A percentile compares a stretch with the other conserved stretches of the same genome.
Conservation (phyloP, 441 rosid species). For the Biscutella auriculata region DNA sequence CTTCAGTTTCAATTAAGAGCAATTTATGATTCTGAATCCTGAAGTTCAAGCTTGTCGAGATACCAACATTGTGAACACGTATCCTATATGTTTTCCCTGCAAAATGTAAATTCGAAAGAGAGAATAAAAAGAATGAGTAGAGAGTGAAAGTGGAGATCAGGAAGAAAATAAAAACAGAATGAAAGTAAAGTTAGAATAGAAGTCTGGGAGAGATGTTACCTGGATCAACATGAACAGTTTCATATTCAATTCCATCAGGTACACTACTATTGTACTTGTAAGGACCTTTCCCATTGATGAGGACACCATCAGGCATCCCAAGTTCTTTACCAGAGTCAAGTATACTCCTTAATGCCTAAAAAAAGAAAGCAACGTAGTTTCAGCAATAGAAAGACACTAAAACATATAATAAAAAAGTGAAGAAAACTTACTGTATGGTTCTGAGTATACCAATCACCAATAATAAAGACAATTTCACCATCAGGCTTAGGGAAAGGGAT, state of each 20-base stretch:
- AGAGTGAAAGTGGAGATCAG: neutral
- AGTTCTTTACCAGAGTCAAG: constrained; percentile 84
- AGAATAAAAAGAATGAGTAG: neutral
- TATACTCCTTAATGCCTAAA: constrained; percentile 48
- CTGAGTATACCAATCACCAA: constrained; percentile 88
- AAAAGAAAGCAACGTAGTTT: neutral
- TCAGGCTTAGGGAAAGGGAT: constrained; percentile 70
- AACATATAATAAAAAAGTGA: neutral
- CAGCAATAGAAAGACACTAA: neutral
- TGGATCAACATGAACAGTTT: constrained; percentile 61
- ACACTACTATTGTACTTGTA: constrained; percentile 60
- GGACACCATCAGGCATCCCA: constrained; percentile 90
- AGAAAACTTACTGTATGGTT: constrained; percentile 61
- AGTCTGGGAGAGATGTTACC: constrained; percentile 26
- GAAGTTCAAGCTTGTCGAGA: constrained; percentile 74
- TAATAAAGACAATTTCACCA: constrained; percentile 53
- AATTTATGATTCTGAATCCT: constrained; percentile 87
- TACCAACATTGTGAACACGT: constrained; percentile 81
- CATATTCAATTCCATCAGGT: constrained; percentile 64
- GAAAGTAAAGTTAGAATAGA: neutral
- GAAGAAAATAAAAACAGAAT: neutral
- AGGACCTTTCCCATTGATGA: constrained; percentile 91
- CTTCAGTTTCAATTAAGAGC: constrained; percentile 78
- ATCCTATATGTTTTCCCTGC: constrained; percentile 80
- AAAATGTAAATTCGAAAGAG: constrained; percentile 5